Evolutionary conservation across 768 basidiomycete species (phyloP).

Genomic region (Boletus insuetus): DNA sequence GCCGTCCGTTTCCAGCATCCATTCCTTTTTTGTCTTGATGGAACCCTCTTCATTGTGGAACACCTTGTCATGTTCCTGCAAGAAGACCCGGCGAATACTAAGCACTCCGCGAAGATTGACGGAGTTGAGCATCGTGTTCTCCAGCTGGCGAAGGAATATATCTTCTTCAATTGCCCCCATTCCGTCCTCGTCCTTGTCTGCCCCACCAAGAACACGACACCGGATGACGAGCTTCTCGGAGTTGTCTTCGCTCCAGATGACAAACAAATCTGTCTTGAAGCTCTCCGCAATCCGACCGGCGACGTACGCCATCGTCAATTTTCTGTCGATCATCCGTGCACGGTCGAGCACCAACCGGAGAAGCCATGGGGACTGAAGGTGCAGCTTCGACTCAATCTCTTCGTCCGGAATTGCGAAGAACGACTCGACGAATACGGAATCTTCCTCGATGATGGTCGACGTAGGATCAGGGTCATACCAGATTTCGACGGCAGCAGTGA

Average conservation of each 20-base stretch:
- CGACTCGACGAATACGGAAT: slow-evolving; percentile 92
- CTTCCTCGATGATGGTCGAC: slow-evolving; percentile 94
- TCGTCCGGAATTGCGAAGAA: slow-evolving; percentile 99
- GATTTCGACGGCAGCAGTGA: slow-evolving; percentile 94
- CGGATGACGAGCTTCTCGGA: slow-evolving; percentile 96
- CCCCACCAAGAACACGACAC: slow-evolving; percentile 84
- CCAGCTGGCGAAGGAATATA: slow-evolving; percentile 92
- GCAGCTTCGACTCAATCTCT: slow-evolving; percentile 86
- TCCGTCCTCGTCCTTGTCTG: slow-evolving; percentile 84
- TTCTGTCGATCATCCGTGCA: slow-evolving; percentile 96
- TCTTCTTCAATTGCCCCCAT: slow-evolving; percentile 83
- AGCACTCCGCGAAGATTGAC: slow-evolving; percentile 93
- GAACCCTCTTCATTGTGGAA: slow-evolving; percentile 61
- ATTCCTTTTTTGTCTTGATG: slow-evolving; percentile 69
- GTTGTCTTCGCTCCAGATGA: slow-evolving; percentile 99
- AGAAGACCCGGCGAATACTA: slow-evolving; percentile 89
- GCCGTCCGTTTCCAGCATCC: slow-evolving; percentile 97
- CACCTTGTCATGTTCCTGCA: slow-evolving; percentile 83
- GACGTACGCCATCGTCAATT: slow-evolving; percentile 92
- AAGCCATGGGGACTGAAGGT: slow-evolving; percentile 94
- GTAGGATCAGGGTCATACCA: slow-evolving; percentile 95
- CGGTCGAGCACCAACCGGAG: slow-evolving; percentile 96
- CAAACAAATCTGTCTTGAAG: slow-evolving; percentile 94
- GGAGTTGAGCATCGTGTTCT: slow-evolving; percentile 94
- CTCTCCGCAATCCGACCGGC: slow-evolving; percentile 91